phyloP scores from a whole-genome alignment of 306 rosid species.

The Inga leiocalycina region DNA sequence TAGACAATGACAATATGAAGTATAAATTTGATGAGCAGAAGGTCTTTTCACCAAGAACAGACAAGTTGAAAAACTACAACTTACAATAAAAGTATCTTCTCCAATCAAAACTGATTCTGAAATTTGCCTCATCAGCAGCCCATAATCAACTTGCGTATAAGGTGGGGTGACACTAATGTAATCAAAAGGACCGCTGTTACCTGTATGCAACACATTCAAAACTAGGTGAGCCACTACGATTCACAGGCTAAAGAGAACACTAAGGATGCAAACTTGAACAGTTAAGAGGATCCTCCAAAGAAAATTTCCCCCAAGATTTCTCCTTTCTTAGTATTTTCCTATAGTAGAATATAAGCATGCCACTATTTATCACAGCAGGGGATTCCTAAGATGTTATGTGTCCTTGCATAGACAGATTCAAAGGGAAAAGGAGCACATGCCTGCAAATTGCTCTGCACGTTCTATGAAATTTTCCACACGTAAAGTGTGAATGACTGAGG shows the following conservation, averaged over 20 bases:
- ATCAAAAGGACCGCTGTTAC: slow-evolving; percentile 69
- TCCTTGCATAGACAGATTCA: slow-evolving; percentile 18
- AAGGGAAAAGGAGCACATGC: slow-evolving; percentile 43
- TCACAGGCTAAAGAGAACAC: not conserved
- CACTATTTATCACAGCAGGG: not conserved
- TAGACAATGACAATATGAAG: slow-evolving; percentile 36
- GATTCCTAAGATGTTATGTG: not conserved
- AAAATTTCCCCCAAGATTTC: not conserved
- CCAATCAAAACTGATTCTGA: slow-evolving; percentile 77
- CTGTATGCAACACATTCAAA: slow-evolving; percentile 45
- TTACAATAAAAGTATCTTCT: slow-evolving; percentile 78
- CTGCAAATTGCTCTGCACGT: slow-evolving; percentile 72
- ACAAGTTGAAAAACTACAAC: slow-evolving; percentile 31
- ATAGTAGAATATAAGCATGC: not conserved
- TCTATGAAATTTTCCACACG: slow-evolving; percentile 85
- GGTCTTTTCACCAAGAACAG: slow-evolving; percentile 21
- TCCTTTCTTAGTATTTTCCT: not conserved
- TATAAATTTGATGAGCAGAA: slow-evolving; percentile 25
- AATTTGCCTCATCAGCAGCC: slow-evolving; percentile 71
- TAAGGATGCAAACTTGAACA: not conserved
- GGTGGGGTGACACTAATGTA: slow-evolving; percentile 98
- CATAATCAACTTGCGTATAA: slow-evolving; percentile 80
- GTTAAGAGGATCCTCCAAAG: not conserved
- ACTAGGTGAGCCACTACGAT: not conserved
- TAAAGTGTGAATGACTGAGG: slow-evolving; percentile 74